Evolutionary conservation across 2,329 filamentous ascomycete genomes (phyloP).

Genomic region (Colletotrichum lindemuthianum): DNA sequence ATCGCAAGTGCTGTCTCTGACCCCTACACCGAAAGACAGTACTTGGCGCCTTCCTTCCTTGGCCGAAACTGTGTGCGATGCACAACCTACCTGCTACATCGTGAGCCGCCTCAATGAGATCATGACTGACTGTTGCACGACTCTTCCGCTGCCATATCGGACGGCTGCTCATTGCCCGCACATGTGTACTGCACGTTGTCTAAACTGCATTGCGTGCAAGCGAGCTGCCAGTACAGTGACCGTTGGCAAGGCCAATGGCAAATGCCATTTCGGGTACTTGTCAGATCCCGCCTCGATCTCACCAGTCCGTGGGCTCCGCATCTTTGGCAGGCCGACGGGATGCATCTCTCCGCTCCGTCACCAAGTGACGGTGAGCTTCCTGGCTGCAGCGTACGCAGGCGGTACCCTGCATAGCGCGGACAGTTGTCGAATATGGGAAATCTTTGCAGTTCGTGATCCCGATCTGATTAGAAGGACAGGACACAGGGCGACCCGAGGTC

Average conservation of each 20-base stretch:
- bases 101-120: constrained; percentile 16
- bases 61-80: neutral
- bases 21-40: constrained; percentile 10
- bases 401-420: constrained; percentile 18
- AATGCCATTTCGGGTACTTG: neutral
- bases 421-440: constrained; percentile 1
- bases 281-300: constrained; percentile 2
- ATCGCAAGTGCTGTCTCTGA: neutral
- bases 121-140: constrained; percentile 4
- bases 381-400: constrained; percentile 2
- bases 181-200: too few species aligned
- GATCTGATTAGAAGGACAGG: neutral
- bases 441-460: constrained; percentile 1
- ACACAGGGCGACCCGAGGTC: too few species aligned
- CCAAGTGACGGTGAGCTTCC: constrained; percentile 19
- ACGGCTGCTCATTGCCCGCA: too few species aligned
- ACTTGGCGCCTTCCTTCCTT: constrained; percentile 18
- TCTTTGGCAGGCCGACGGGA: constrained; percentile 20
- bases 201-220: too few species aligned
- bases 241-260: neutral
- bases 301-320: constrained; percentile 20
- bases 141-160: neutral
- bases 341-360: constrained; percentile 7
- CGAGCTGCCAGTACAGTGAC: constrained; percentile 1
- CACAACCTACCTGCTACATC: neutral